Base-by-base conservation (phyloP, 179 eudicot genomes). In the Silene coronaria region DNA sequence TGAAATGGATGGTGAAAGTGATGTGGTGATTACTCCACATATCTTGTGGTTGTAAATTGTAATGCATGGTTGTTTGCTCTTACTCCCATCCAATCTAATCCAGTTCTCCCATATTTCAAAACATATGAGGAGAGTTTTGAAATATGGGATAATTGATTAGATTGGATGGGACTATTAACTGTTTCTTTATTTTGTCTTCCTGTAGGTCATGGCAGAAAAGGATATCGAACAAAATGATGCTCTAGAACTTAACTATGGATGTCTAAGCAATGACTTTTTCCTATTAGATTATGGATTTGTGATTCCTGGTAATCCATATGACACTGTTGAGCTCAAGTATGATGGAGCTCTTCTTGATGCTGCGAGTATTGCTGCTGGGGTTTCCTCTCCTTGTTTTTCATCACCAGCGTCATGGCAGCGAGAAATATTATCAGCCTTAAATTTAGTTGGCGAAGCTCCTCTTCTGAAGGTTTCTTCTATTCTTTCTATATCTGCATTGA, bases 201-300 rank as follows among this genome's bases (percentile, higher is more conserved):
- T 64, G 76, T 94, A 92, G 98, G 96, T 92, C 66, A 77, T 89
- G 73, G 93, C 98, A 48, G 89, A 87, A 78, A 82, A 82, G 69
- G 80, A 87, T 73, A 90, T 94, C 59, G 80, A 89, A 63, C 87
- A 73, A 72, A 78, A 85, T 61, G 88, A 85, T 70, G 85, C 93
- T 5, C 78, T 94, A 65, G 83, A 84, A 77, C 92, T 94, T 48
- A 94, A 92, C 82, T 94, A 94, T 73, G 98, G 98, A 45, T 84
- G 89, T 74, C 84, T 94, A 83, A 92, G 76, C 81, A 94, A 92
- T 71, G 98, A 94, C 80, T 77, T 92, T 76, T 89, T 92, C 80
- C 91, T 92, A 76, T 82, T 94, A 75, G 98, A 94, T 85, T 94
- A 94, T 73, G 98, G 98, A 62, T 94, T 94, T 77, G 90, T 94